A percentile compares a stretch with the other conserved stretches of the same genome.
Evolutionary conservation across 129 eudicot species (phyloP).

Genomic region (Chrysanthemum seticuspe): DNA sequence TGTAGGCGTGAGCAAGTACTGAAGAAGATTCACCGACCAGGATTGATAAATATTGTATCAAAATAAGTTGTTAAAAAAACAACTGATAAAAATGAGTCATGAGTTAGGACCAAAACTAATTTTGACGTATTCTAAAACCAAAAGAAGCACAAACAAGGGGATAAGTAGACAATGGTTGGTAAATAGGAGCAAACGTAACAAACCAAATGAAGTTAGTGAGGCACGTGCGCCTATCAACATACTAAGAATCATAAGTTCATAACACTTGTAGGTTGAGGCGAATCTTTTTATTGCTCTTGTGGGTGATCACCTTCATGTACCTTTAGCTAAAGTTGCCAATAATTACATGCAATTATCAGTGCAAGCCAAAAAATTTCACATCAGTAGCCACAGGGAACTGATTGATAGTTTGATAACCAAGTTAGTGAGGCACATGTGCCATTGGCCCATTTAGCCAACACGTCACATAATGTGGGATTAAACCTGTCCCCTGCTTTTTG

Average conservation of each 20-base stretch:
- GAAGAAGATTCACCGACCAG: background rate
- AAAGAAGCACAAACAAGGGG: background rate
- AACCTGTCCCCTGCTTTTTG: conserved; percentile 12
- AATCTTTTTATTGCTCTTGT: conserved; percentile 15
- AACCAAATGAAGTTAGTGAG: conserved; percentile 1
- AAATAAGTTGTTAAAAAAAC: background rate
- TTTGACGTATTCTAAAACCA: background rate
- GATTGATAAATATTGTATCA: background rate
- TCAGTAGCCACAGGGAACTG: background rate
- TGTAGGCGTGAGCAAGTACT: too few relatives aligned
- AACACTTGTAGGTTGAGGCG: conserved; percentile 20
- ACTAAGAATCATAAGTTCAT: background rate
- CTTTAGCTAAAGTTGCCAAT: conserved; percentile 13
- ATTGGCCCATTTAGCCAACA: conserved; percentile 19
- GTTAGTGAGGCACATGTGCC: background rate
- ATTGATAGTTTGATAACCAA: conserved; percentile 23
- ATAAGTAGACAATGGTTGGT: background rate
- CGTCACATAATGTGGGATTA: conserved; percentile 14
- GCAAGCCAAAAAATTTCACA: conserved; percentile 6
- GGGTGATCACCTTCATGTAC: conserved; percentile 28
- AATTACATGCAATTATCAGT: conserved; percentile 21
- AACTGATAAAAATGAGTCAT: background rate
- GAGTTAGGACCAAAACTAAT: background rate
- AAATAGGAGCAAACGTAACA: background rate
- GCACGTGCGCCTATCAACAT: conserved; percentile 14